Percentiles rank a stretch among this genome's conserved stretches.
Conservation (phyloP, 192 early-diverging fungal genomes). For the Rhizoclosmatium globosum region DNA sequence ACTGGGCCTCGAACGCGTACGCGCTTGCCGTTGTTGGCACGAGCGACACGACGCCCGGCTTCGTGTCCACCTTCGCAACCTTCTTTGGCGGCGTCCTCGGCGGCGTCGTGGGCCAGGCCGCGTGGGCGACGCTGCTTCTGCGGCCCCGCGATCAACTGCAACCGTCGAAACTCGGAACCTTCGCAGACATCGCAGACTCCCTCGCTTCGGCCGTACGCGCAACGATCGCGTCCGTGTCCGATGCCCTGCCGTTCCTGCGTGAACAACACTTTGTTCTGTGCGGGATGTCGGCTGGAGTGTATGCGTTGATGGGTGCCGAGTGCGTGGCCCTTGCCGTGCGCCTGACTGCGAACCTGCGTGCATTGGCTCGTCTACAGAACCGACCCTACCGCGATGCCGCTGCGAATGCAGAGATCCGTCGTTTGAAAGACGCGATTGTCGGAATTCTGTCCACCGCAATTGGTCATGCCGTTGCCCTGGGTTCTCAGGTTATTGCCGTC, state of each 20-base stretch:
- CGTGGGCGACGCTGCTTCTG: not conserved
- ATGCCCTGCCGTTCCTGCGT: not conserved
- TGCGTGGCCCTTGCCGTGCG: slow-evolving; percentile 15
- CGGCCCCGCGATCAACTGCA: not conserved
- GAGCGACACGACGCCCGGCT: not conserved
- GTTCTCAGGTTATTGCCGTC: slow-evolving; percentile 31
- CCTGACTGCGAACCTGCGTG: slow-evolving; percentile 10
- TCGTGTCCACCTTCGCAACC: slow-evolving; percentile 13
- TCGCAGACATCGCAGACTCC: not conserved
- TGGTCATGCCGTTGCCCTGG: slow-evolving; percentile 31
- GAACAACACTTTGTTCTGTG: slow-evolving; percentile 8
- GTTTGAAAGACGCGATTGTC: slow-evolving; percentile 10
- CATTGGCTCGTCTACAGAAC: slow-evolving; percentile 9
- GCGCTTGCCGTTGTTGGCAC: slow-evolving; percentile 19
- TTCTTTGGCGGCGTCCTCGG: slow-evolving; percentile 40
- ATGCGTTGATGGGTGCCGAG: slow-evolving; percentile 43
- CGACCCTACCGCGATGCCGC: slow-evolving; percentile 4
- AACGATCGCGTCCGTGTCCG: not conserved
- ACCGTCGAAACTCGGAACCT: not conserved
- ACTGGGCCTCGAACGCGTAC: slow-evolving; percentile 40
- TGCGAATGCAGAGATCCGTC: not conserved
- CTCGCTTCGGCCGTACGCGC: slow-evolving; percentile 11
- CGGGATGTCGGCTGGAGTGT: slow-evolving; percentile 32
- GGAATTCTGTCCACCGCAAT: slow-evolving; percentile 24
- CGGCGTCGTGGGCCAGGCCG: slow-evolving; percentile 26